A percentile compares a stretch with the other conserved stretches of the same genome.
Conservation (phyloP, 257 asterid species). For the Solanum bukasovii region DNA sequence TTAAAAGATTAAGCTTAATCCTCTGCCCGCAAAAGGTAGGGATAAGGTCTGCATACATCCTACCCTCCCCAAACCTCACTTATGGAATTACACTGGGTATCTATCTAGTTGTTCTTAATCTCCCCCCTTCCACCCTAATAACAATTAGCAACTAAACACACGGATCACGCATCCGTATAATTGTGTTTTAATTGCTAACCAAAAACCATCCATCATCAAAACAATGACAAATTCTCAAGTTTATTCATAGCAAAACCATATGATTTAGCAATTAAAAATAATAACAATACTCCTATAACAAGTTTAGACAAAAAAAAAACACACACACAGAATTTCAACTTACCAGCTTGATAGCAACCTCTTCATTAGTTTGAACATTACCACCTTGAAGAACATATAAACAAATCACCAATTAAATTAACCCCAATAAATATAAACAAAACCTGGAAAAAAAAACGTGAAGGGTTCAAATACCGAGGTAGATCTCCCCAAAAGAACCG, state of each 20-base stretch:
- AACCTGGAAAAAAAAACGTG: neutral
- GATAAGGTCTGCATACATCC: neutral
- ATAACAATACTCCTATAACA: neutral
- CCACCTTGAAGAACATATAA: slow-evolving; percentile 15
- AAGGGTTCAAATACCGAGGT: slow-evolving; percentile 5
- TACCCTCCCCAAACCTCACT: neutral
- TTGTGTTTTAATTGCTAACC: neutral
- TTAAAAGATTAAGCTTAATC: neutral
- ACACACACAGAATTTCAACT: neutral
- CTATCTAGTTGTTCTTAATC: neutral
- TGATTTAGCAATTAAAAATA: neutral
- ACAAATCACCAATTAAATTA: neutral
- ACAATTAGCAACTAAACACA: neutral
- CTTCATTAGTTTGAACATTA: slow-evolving; percentile 63
- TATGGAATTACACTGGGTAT: neutral
- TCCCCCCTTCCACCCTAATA: neutral
- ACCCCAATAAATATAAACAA: neutral
- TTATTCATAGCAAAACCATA: neutral
- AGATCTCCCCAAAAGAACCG: slow-evolving; percentile 67
- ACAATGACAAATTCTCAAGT: neutral
- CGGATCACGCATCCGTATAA: neutral
- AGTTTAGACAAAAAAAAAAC: neutral
- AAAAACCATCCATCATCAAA: neutral
- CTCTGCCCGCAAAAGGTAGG: neutral
- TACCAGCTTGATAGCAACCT: slow-evolving; percentile 57